These are phyloP conservation scores for Exophiala calicioides DNA, from an alignment of 2,329 filamentous ascomycete species.

Conservation along the genomic window DNA sequence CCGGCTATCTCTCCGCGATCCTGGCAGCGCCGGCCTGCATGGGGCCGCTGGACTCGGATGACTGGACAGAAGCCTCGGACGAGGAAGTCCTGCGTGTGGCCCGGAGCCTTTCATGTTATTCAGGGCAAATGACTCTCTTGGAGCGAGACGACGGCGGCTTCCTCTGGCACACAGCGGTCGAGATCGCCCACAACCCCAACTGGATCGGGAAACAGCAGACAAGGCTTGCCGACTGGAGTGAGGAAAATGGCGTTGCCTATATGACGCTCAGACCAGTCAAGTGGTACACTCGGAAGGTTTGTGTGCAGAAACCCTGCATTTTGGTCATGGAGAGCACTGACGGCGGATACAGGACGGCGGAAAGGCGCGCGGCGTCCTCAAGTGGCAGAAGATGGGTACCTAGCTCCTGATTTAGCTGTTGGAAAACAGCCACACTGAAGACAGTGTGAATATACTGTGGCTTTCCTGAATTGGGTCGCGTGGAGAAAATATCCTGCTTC, in stretches of 20 bases:
- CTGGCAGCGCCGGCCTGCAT: constrained; percentile 11
- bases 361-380: constrained; percentile 17
- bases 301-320: neutral
- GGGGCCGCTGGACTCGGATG: constrained; percentile 3
- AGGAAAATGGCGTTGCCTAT: constrained; percentile 10
- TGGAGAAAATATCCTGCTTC: too few relatives aligned
- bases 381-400: constrained; percentile 24
- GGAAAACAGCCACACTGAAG: too few relatives aligned
- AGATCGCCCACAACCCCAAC: constrained; percentile 21
- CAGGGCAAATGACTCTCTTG: constrained; percentile 15
- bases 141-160: constrained; percentile 12
- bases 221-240: constrained; percentile 3
- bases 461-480: too few relatives aligned
- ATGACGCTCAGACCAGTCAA: constrained; percentile 20
- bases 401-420: too few relatives aligned
- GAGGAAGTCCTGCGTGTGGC: constrained; percentile 16
- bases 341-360: constrained; percentile 12
- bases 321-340: constrained; percentile 1
- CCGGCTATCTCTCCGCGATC: constrained; percentile 21
- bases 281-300: constrained; percentile 18
- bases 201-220: constrained; percentile 23
- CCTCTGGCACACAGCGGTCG: constrained; percentile 22
- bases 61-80: constrained; percentile 16
- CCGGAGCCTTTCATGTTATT: constrained; percentile 15
- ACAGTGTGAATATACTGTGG: too few relatives aligned